Evolutionary conservation across 176 grass and related monocot genomes (phyloP).

Genomic region (Eremochloa ophiuroides): DNA sequence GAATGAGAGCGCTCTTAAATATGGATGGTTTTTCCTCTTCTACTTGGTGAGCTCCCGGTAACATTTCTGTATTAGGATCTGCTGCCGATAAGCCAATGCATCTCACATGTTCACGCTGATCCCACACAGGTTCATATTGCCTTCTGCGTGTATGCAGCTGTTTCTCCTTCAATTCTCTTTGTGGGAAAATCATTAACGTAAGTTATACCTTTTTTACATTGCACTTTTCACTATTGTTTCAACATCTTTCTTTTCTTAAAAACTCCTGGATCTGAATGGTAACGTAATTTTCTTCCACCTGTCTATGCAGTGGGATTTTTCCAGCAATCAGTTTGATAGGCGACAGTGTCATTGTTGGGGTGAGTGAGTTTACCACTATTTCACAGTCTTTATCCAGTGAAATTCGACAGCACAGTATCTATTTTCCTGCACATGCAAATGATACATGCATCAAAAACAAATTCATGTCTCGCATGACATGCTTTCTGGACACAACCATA

Average conservation of each 20-base stretch:
- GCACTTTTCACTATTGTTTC: not conserved
- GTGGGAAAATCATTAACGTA: slow-evolving; percentile 73
- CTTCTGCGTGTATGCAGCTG: slow-evolving; percentile 54
- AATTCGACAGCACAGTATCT: not conserved
- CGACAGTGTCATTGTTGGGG: slow-evolving; percentile 43
- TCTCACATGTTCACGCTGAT: slow-evolving; percentile 16
- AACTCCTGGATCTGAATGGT: not conserved
- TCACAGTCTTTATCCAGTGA: not conserved
- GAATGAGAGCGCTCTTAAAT: slow-evolving; percentile 72
- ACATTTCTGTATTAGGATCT: not conserved
- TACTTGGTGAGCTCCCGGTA: slow-evolving; percentile 43
- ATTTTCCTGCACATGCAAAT: not conserved
- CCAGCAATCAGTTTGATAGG: slow-evolving; percentile 61
- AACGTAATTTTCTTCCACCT: not conserved
- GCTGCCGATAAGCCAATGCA: not conserved
- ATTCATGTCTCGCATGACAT: not conserved
- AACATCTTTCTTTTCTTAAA: not conserved
- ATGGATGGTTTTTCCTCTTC: slow-evolving; percentile 73
- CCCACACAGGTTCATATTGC: slow-evolving; percentile 60
- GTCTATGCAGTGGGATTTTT: slow-evolving; percentile 44
- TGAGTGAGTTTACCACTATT: slow-evolving; percentile 27
- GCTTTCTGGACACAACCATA: not conserved
- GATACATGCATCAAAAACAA: not conserved
- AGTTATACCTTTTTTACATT: not conserved
- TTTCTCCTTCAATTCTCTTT: slow-evolving; percentile 68